These are phyloP conservation scores for Phycomyces blakesleeanus DNA, from an alignment of 192 early-diverging fungal genomes.

Conservation along the genomic window DNA sequence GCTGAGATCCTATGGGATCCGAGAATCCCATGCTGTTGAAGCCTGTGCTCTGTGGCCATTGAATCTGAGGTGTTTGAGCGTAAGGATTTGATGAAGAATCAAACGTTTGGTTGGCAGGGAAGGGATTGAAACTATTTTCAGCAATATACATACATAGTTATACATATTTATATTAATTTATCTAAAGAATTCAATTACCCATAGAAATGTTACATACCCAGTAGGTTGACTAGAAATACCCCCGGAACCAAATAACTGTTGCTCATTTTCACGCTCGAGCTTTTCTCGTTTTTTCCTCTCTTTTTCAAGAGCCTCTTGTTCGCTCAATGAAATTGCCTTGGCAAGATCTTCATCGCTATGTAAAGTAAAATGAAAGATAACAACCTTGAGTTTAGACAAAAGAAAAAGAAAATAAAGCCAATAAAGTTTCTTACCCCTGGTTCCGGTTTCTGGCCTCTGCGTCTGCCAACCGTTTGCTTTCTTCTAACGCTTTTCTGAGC, in stretches of 20 bases:
- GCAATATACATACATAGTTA: too few relatives aligned
- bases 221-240: not conserved
- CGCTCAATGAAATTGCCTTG: conserved; percentile 30
- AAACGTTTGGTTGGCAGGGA: conserved; percentile 21
- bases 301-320: conserved; percentile 32
- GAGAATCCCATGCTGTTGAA: conserved; percentile 17
- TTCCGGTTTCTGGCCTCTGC: conserved; percentile 33
- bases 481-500: conserved; percentile 77
- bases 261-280: conserved; percentile 20
- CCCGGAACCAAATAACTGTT: conserved; percentile 15
- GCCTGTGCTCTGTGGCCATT: conserved; percentile 6
- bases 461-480: conserved; percentile 65
- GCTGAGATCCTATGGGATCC: conserved; percentile 12
- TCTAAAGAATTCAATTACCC: conserved; percentile 1
- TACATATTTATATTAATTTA: too few relatives aligned
- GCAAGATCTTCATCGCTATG: conserved; percentile 25
- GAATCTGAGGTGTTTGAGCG: conserved; percentile 15
- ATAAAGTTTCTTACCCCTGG: conserved; percentile 15
- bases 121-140: conserved; percentile 2
- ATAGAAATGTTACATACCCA: not conserved
- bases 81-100: conserved; percentile 21
- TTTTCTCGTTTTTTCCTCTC: conserved; percentile 25
- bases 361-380: too few relatives aligned
- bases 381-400: too few relatives aligned
- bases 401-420: too few relatives aligned